These are phyloP conservation scores for Microascus cirrosus DNA, from an alignment of 2,329 filamentous ascomycete species.

Conservation along the genomic window DNA sequence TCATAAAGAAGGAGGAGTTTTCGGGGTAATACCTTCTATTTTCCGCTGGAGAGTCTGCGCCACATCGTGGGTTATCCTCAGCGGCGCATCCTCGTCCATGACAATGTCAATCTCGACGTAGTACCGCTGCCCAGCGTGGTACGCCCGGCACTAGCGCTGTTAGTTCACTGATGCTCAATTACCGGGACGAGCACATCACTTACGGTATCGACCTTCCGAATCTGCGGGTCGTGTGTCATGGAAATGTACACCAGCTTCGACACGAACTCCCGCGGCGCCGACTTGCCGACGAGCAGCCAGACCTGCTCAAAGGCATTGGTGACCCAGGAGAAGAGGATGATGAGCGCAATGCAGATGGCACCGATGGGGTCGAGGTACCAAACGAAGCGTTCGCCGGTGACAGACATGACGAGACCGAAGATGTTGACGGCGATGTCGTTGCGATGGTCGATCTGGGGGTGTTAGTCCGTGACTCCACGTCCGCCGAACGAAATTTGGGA, in stretches of 20 bases:
- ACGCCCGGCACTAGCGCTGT: constrained; percentile 35
- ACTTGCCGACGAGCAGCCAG: constrained; percentile 49
- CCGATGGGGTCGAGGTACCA: constrained; percentile 54
- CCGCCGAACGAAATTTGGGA: background rate
- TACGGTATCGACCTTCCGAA: constrained; percentile 46
- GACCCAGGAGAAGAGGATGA: constrained; percentile 51
- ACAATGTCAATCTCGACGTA: constrained; percentile 54
- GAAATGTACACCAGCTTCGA: constrained; percentile 44
- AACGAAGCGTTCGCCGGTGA: constrained; percentile 36
- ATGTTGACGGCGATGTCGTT: constrained; percentile 45
- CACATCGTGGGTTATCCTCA: constrained; percentile 48
- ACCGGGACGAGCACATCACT: constrained; percentile 6
- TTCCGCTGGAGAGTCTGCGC: constrained; percentile 49
- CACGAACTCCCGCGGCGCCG: constrained; percentile 45
- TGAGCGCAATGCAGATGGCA: constrained; percentile 46
- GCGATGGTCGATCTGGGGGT: constrained; percentile 35
- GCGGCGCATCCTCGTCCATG: constrained; percentile 41
- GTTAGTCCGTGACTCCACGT: background rate
- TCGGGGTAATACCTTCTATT: constrained; percentile 27
- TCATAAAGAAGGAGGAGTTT: background rate
- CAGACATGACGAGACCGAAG: constrained; percentile 44
- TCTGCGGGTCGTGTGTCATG: constrained; percentile 40
- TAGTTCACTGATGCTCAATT: background rate
- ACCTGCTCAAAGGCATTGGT: constrained; percentile 51
- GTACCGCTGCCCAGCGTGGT: constrained; percentile 49